These are phyloP conservation scores for Phytophthora hibernalis DNA, from an alignment of 352 stramenopile genomes.

Conservation along the genomic window DNA sequence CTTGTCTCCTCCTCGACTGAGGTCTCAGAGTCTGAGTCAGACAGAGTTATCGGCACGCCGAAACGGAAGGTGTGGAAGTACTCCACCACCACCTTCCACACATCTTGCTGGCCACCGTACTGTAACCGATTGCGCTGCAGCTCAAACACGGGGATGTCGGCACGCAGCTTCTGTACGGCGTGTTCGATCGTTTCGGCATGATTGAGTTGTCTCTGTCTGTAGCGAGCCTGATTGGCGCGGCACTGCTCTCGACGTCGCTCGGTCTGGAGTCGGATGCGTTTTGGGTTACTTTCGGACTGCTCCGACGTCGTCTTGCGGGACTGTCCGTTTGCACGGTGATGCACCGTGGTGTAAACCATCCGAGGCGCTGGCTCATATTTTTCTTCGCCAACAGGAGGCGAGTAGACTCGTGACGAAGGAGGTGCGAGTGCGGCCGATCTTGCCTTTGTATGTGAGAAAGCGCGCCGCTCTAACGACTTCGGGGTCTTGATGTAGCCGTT, in stretches of 20 bases:
- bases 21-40: too few species aligned
- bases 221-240: slow-evolving; percentile 41
- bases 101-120: slow-evolving; percentile 31
- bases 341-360: too few species aligned
- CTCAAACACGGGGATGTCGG: slow-evolving; percentile 34
- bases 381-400: too few species aligned
- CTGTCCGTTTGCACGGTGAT: too few species aligned
- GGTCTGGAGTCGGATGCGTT: slow-evolving; percentile 36
- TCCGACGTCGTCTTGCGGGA: too few species aligned
- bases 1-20: background rate
- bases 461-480: too few species aligned
- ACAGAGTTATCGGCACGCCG: slow-evolving; percentile 16
- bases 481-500: background rate
- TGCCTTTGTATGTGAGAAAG: too few species aligned
- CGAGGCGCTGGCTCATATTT: too few species aligned
- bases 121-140: slow-evolving; percentile 30
- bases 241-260: slow-evolving; percentile 41
- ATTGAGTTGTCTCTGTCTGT: slow-evolving; percentile 35
- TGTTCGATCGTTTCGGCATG: slow-evolving; percentile 26
- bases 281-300: slow-evolving; percentile 8
- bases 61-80: slow-evolving; percentile 33
- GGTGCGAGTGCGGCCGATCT: too few species aligned
- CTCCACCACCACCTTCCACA: slow-evolving; percentile 34
- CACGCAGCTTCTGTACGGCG: slow-evolving; percentile 21
- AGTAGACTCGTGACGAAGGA: too few species aligned